phyloP scores from a whole-genome alignment of 805 yeast species.

The Metschnikowia kofuensis region DNA sequence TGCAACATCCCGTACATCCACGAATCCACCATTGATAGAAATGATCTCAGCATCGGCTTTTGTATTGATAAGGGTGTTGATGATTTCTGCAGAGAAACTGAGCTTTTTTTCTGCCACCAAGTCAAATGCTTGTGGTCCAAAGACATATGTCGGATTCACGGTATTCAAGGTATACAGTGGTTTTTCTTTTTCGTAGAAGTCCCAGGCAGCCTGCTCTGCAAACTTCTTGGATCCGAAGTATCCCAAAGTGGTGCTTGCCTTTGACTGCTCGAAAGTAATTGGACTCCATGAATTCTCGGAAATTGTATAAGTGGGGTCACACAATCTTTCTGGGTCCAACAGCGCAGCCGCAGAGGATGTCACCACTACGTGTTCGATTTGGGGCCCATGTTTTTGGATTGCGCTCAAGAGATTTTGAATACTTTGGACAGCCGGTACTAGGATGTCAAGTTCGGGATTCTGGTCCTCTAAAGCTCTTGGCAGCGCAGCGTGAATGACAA shows the following conservation, averaged over 20 bases:
- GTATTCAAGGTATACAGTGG: constrained; percentile 38
- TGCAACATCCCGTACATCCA: constrained; percentile 23
- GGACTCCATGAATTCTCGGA: constrained; percentile 44
- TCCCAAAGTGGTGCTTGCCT: neutral
- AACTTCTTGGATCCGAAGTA: constrained; percentile 9
- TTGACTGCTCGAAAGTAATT: constrained; percentile 44
- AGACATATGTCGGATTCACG: constrained; percentile 44
- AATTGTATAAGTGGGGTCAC: constrained; percentile 8
- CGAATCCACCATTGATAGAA: neutral
- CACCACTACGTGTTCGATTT: constrained; percentile 13
- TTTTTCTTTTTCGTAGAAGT: constrained; percentile 38
- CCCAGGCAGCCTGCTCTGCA: constrained; percentile 40
- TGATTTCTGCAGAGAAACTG: constrained; percentile 22
- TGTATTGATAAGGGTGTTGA: constrained; percentile 1
- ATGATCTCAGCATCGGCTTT: neutral
- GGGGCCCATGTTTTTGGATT: constrained; percentile 40
- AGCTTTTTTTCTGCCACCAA: constrained; percentile 21
- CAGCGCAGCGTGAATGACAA: constrained; percentile 34
- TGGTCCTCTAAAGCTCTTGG: constrained; percentile 24
- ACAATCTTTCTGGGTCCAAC: constrained; percentile 10
- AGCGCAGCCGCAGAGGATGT: constrained; percentile 9
- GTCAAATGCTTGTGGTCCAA: constrained; percentile 54
- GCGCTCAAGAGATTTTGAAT: constrained; percentile 28
- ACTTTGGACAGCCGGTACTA: constrained; percentile 48
- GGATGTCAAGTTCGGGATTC: constrained; percentile 44